Percentiles rank a stretch among this genome's conserved stretches.
Conservation (phyloP, 2,329 filamentous ascomycete species). For the Parafenestella ontariensis region DNA sequence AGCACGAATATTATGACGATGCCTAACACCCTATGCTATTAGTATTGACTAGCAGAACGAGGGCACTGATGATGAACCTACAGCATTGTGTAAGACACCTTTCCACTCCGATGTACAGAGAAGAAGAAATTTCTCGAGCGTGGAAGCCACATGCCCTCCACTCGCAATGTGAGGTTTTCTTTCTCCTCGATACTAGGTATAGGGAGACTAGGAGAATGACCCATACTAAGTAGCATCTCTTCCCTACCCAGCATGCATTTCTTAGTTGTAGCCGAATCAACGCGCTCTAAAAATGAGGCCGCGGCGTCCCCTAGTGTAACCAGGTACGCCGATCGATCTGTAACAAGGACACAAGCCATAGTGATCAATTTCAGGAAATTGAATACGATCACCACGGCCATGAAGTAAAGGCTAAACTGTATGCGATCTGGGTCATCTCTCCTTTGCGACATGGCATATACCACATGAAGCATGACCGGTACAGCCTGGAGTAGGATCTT, state of each 20-base stretch:
- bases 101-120: background rate
- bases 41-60: background rate
- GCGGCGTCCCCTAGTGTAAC: conserved; percentile 27
- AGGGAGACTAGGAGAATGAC: background rate
- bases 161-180: background rate
- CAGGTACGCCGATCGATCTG: conserved; percentile 13
- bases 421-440: conserved; percentile 13
- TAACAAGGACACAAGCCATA: conserved; percentile 17
- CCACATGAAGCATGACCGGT: background rate
- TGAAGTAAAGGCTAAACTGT: conserved; percentile 21
- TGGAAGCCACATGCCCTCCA: background rate
- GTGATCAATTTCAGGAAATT: conserved; percentile 24
- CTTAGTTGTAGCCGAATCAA: conserved; percentile 11
- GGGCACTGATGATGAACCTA: background rate
- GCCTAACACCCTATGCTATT: background rate
- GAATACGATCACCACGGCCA: conserved; percentile 24
- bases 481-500: no score
- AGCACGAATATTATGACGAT: background rate
- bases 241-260: conserved; percentile 6
- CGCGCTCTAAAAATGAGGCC: conserved; percentile 21
- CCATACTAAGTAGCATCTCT: conserved; percentile 1
- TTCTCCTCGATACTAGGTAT: background rate
- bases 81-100: background rate
- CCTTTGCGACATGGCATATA: conserved; percentile 9
- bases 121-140: background rate